Conservation (phyloP, 2,329 filamentous ascomycete species). For the Nakataea oryzae region DNA sequence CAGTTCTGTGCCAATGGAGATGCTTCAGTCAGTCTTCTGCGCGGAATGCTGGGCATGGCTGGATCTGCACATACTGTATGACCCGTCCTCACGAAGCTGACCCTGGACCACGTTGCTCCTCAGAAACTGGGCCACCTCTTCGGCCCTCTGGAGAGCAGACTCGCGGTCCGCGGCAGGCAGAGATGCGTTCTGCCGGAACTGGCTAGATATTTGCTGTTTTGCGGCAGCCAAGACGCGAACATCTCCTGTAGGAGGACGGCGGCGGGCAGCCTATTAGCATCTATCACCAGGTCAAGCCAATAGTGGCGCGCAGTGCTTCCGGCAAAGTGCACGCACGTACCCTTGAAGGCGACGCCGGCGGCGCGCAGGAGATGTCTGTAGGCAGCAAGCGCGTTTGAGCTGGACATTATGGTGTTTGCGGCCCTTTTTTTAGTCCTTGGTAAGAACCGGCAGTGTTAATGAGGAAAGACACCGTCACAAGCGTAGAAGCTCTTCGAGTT, state of each 20-base stretch:
- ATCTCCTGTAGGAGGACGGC: slow-evolving; percentile 48
- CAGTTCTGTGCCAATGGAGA: slow-evolving; percentile 45
- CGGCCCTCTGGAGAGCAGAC: slow-evolving; percentile 64
- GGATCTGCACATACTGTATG: slow-evolving; percentile 44
- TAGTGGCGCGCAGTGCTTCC: neutral
- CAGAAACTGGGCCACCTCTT: slow-evolving; percentile 73
- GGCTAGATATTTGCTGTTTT: slow-evolving; percentile 57
- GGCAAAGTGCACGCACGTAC: neutral
- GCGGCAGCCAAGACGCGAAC: slow-evolving; percentile 57
- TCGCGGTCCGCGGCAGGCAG: slow-evolving; percentile 46
- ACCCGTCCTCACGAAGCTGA: slow-evolving; percentile 35
- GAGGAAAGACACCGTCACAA: no score
- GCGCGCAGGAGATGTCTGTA: slow-evolving; percentile 2
- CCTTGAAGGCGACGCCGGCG: neutral
- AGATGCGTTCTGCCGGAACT: slow-evolving; percentile 59
- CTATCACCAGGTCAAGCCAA: neutral
- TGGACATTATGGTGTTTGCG: neutral
- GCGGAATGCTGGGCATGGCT: no score
- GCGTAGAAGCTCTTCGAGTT: neutral
- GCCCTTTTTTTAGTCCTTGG: neutral
- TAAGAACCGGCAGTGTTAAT: no score
- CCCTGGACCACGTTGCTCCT: slow-evolving; percentile 85
- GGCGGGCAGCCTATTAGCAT: neutral
- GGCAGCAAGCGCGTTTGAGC: neutral
- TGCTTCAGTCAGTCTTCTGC: neutral